Conservation (phyloP, 2,329 filamentous ascomycete species). For the Penicillium sp. region DNA sequence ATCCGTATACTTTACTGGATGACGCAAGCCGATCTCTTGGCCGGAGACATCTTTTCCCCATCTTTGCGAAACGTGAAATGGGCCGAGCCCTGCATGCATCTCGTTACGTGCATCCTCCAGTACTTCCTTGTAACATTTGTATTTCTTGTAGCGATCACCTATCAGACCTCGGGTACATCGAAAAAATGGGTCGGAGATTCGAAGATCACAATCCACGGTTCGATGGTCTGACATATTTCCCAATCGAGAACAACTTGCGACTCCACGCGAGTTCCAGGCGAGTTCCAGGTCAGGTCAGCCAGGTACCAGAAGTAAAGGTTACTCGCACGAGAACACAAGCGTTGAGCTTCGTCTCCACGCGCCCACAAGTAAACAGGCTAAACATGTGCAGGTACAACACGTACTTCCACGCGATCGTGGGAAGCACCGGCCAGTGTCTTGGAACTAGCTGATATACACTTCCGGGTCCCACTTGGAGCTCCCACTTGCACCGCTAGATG, state of each 20-base stretch:
- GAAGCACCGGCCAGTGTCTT: not conserved
- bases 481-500: not conserved
- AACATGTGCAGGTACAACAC: no score
- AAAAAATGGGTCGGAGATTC: not conserved
- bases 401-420: not conserved
- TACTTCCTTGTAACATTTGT: not conserved
- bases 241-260: not conserved
- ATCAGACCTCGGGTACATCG: not conserved
- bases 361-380: no score
- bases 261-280: not conserved
- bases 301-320: no score
- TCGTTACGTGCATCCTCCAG: not conserved
- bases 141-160: no score
- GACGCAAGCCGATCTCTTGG: slow-evolving; percentile 28
- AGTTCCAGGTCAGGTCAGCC: no score
- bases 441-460: not conserved
- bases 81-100: slow-evolving; percentile 6
- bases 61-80: slow-evolving; percentile 9
- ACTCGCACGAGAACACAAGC: not conserved
- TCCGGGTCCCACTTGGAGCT: not conserved
- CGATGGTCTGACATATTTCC: not conserved
- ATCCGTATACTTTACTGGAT: not conserved
- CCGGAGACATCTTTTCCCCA: not conserved
- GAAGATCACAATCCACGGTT: not conserved
- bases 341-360: not conserved